phyloP scores from a whole-genome alignment of 108 stramenopile genomes.

The Epithemia pelagica region DNA sequence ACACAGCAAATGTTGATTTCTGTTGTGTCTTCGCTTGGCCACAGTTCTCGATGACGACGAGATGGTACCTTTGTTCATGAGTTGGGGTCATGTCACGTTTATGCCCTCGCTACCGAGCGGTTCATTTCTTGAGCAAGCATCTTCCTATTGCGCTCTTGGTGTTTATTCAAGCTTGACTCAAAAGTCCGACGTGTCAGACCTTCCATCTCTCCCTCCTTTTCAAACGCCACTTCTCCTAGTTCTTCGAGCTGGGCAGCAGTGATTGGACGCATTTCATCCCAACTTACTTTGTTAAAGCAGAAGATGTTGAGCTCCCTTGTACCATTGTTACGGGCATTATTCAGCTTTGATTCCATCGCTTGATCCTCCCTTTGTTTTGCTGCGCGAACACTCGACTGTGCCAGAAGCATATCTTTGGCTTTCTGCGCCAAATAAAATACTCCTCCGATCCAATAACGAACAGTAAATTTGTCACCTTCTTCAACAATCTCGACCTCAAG shows the following conservation, averaged over 20 bases:
- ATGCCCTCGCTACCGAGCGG: too few relatives aligned
- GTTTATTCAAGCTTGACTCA: not conserved
- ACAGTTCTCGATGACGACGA: too few relatives aligned
- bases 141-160: not conserved
- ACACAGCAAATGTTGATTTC: too few relatives aligned
- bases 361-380: not conserved
- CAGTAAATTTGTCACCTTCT: not conserved
- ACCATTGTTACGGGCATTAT: not conserved
- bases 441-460: not conserved
- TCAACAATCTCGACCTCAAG: not conserved
- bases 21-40: too few relatives aligned
- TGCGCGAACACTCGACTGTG: not conserved
- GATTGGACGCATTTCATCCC: not conserved
- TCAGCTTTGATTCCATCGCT: not conserved
- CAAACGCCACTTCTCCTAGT: not conserved
- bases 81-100: too few relatives aligned
- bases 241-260: not conserved
- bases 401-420: not conserved
- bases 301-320: constrained; percentile 3
- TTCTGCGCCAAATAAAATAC: not conserved
- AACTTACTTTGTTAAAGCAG: not conserved
- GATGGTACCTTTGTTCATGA: too few relatives aligned
- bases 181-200: not conserved
- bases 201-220: not conserved
- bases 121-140: too few relatives aligned